A percentile compares a stretch with the other conserved stretches of the same genome.
Evolutionary conservation across 495 filamentous ascomycete genomes (phyloP).

Genomic region (Amphirosellinia nigrospora): DNA sequence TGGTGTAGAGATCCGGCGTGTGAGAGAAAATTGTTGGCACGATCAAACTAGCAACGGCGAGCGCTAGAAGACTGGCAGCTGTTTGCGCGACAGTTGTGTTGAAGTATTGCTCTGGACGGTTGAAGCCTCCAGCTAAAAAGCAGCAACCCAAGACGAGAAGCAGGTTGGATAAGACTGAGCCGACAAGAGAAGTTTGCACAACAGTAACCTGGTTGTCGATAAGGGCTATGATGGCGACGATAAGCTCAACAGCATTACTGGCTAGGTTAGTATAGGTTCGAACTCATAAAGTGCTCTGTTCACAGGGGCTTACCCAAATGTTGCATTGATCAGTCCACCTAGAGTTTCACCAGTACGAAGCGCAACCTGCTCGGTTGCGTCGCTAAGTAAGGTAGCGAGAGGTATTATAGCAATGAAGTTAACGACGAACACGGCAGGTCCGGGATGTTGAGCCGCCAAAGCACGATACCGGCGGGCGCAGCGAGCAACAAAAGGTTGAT

Average conservation of each 20-base stretch:
- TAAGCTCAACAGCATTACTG: constrained; percentile 90
- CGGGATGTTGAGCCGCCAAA: constrained; percentile 65
- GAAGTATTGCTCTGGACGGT: constrained; percentile 83
- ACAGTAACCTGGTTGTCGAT: constrained; percentile 76
- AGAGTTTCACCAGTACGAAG: constrained; percentile 83
- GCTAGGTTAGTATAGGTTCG: constrained; percentile 25
- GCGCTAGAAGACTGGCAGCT: constrained; percentile 77
- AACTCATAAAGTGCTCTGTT: not conserved
- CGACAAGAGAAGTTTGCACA: constrained; percentile 91
- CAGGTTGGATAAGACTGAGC: constrained; percentile 89
- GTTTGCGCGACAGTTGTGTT: constrained; percentile 95
- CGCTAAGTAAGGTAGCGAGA: constrained; percentile 85
- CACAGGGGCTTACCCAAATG: constrained; percentile 71
- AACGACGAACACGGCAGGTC: constrained; percentile 74
- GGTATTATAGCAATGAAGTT: constrained; percentile 93
- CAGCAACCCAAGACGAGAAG: constrained; percentile 92
- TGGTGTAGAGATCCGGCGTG: constrained; percentile 41
- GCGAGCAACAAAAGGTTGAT: constrained; percentile 83
- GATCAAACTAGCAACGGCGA: constrained; percentile 81
- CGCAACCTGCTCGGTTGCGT: constrained; percentile 89
- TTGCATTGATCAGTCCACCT: constrained; percentile 85
- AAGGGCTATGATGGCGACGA: constrained; percentile 86
- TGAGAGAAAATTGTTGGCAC: constrained; percentile 80
- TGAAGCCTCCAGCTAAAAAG: constrained; percentile 87
- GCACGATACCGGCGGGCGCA: constrained; percentile 77